A percentile compares a stretch with the other conserved stretches of the same genome.
phyloP scores from a whole-genome alignment of 2,329 filamentous ascomycete genomes.

The Talaromyces piceae region DNA sequence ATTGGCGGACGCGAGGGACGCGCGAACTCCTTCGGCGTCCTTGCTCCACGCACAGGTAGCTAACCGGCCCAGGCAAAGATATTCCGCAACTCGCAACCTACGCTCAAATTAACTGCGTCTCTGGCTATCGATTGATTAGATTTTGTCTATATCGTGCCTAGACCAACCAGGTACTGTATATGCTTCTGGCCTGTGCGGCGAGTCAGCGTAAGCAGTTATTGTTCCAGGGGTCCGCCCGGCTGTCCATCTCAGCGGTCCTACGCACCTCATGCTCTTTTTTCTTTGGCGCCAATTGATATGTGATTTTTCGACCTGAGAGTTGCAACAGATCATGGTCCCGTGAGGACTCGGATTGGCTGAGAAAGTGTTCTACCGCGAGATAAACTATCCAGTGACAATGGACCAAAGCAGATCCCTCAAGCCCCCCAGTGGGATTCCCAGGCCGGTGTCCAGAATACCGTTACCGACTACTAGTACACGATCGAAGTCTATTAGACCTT shows the following conservation, averaged over 20 bases:
- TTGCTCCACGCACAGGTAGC: neutral
- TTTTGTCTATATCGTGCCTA: neutral
- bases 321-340: neutral
- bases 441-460: conserved; percentile 46
- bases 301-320: neutral
- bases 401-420: conserved; percentile 24
- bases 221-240: neutral
- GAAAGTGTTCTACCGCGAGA: neutral
- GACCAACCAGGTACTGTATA: too few species aligned
- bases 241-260: neutral
- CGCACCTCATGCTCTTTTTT: neutral
- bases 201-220: neutral
- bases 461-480: conserved; percentile 36
- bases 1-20: neutral
- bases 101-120: neutral
- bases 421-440: conserved; percentile 39
- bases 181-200: neutral
- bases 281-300: neutral
- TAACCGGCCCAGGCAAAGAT: neutral
- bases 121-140: neutral
- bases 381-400: conserved; percentile 20
- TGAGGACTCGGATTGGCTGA: neutral
- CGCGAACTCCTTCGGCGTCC: neutral
- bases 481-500: conserved; percentile 37
- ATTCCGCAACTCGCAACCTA: neutral